Percentiles rank a stretch among this genome's conserved stretches.
phyloP scores from a whole-genome alignment of 2,329 filamentous ascomycete species.

The Fusarium transvaalense region DNA sequence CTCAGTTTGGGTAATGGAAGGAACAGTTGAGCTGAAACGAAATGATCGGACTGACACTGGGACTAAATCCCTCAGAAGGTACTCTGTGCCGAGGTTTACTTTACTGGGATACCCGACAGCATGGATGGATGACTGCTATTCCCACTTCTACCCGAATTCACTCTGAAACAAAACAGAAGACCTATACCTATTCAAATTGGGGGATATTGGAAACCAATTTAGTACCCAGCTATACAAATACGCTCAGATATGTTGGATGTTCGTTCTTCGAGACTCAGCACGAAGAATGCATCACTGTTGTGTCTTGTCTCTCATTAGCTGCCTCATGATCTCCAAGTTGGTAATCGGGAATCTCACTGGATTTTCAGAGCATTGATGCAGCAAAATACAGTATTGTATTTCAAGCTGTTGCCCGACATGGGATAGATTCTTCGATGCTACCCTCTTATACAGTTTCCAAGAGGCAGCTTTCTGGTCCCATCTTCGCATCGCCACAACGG shows the following conservation, averaged over 20 bases:
- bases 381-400: background rate
- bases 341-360: background rate
- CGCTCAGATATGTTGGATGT: background rate
- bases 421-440: background rate
- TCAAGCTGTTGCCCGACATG: background rate
- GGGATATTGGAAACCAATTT: background rate
- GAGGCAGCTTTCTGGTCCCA: background rate
- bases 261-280: too few relatives aligned
- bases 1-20: background rate
- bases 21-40: background rate
- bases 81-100: too few relatives aligned
- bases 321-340: background rate
- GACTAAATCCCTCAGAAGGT: background rate
- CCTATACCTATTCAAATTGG: background rate
- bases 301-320: background rate
- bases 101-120: background rate
- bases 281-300: background rate
- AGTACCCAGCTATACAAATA: background rate
- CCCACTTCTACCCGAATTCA: background rate
- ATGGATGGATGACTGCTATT: background rate
- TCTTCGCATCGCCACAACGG: background rate
- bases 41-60: background rate
- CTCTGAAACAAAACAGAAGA: background rate
- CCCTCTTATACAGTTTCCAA: background rate
- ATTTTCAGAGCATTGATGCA: background rate